Evolutionary conservation across 164 flowering plant species (phyloP).

Genomic region (Stephania yunnanensis): DNA sequence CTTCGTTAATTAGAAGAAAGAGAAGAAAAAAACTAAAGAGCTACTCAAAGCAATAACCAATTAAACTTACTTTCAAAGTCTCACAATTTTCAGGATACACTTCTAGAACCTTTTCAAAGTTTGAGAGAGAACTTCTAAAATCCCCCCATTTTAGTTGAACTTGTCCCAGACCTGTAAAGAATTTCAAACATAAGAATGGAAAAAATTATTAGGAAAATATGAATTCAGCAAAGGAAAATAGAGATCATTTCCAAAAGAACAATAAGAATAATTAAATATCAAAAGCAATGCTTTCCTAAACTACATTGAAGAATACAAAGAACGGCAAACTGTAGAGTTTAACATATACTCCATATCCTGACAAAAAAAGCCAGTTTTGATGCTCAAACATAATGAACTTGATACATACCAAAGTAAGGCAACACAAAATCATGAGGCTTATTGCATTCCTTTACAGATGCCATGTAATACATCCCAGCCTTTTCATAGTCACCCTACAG

Average conservation of each 20-base stretch:
- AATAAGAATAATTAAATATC: neutral
- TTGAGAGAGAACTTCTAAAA: constrained; percentile 69
- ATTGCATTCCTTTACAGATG: constrained; percentile 83
- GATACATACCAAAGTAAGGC: constrained; percentile 83
- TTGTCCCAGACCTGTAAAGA: constrained; percentile 79
- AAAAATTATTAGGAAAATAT: neutral
- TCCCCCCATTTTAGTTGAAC: constrained; percentile 92
- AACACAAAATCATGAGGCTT: constrained; percentile 84
- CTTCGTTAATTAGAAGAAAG: constrained; percentile 4
- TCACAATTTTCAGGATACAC: constrained; percentile 89
- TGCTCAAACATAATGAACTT: neutral
- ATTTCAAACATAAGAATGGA: neutral
- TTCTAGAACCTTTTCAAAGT: constrained; percentile 97
- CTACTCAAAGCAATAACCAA: neutral
- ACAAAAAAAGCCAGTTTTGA: neutral
- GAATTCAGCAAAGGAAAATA: neutral
- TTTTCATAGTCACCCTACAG: constrained; percentile 93
- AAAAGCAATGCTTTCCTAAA: neutral
- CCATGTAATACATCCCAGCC: constrained; percentile 88
- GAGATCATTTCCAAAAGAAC: neutral
- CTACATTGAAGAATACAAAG: neutral
- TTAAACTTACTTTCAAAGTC: constrained; percentile 73
- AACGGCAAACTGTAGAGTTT: neutral
- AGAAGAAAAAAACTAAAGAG: constrained; percentile 6
- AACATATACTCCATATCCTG: no score